These are phyloP conservation scores for cucumber (Cucumis sativus) DNA, from an alignment of 306 rosid genomes.

Conservation along the genomic window Cucumber_9930_V3 NC_026655.2:3464501-3465000, in stretches of 20 bases:
- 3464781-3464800: slow-evolving; percentile 43
- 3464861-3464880: neutral
- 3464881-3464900: neutral
- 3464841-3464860: slow-evolving; percentile 11
- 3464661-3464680: slow-evolving; percentile 42
- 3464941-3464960: neutral
- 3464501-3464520: slow-evolving; percentile 38
- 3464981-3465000: neutral
- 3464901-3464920: neutral
- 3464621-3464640: slow-evolving; percentile 65
- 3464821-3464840: slow-evolving; percentile 47
- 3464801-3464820: slow-evolving; percentile 43
- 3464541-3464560: slow-evolving; percentile 51
- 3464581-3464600: slow-evolving; percentile 38
- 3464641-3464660: slow-evolving; percentile 34
- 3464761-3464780: slow-evolving; percentile 98
- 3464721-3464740: slow-evolving; percentile 72
- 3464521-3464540: slow-evolving; percentile 40
- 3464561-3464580: slow-evolving; percentile 44
- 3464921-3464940: neutral
- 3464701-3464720: slow-evolving; percentile 31
- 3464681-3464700: slow-evolving; percentile 28
- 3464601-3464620: slow-evolving; percentile 49
- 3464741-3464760: slow-evolving; percentile 83
- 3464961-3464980: neutral